phyloP scores from a whole-genome alignment of 176 grass and related monocot species.

The Juncus inflexus region DNA sequence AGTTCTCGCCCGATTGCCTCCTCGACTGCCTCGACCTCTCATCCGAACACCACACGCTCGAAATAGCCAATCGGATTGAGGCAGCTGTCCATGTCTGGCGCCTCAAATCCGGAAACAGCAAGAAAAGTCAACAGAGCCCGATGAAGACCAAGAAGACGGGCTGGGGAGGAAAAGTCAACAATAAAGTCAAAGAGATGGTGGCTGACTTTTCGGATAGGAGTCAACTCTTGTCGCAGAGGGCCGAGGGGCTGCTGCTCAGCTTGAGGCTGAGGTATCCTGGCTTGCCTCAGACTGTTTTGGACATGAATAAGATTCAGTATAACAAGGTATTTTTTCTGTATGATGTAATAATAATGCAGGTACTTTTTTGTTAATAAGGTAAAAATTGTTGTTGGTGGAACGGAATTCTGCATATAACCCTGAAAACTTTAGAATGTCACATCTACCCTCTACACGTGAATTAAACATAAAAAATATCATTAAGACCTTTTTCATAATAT shows the following conservation, averaged over 20 bases:
- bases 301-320: slow-evolving; percentile 99
- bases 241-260: slow-evolving; percentile 77
- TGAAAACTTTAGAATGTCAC: too few relatives aligned
- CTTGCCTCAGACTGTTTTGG: slow-evolving; percentile 76
- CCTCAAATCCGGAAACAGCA: slow-evolving; percentile 44
- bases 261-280: slow-evolving; percentile 77
- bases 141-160: slow-evolving; percentile 35
- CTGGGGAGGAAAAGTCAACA: slow-evolving; percentile 72
- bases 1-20: slow-evolving; percentile 93
- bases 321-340: slow-evolving; percentile 63
- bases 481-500: too few relatives aligned
- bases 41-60: slow-evolving; percentile 87
- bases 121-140: slow-evolving; percentile 15
- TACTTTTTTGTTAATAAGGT: too few relatives aligned
- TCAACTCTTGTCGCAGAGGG: slow-evolving; percentile 59
- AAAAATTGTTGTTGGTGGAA: too few relatives aligned
- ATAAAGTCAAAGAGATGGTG: slow-evolving; percentile 81
- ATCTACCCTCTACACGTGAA: neutral
- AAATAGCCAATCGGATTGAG: slow-evolving; percentile 89
- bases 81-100: slow-evolving; percentile 93
- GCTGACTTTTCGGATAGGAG: slow-evolving; percentile 49
- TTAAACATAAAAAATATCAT: neutral
- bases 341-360: neutral
- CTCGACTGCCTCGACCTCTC: slow-evolving; percentile 88
- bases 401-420: too few relatives aligned